Percentiles rank a stretch among this genome's conserved stretches.
Evolutionary conservation across 2,329 filamentous ascomycete species (phyloP).

Genomic region (Venturia nashicola): DNA sequence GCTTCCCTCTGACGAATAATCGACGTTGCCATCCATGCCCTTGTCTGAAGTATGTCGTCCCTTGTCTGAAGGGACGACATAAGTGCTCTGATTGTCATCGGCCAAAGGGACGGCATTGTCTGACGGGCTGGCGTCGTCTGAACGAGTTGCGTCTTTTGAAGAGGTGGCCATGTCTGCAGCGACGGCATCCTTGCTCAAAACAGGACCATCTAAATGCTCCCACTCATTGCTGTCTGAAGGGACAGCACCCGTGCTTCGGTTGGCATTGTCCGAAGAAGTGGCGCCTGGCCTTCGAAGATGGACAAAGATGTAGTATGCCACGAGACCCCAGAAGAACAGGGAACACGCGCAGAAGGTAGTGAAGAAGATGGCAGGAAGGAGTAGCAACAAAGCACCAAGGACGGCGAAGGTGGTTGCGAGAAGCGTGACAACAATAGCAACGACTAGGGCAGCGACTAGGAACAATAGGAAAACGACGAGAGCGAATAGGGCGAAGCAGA

Average conservation of each 20-base stretch:
- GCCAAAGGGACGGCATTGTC: neutral
- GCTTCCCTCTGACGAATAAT: neutral
- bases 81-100: neutral
- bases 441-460: slow-evolving; percentile 44
- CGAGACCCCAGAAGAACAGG: slow-evolving; percentile 56
- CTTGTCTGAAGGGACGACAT: neutral
- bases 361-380: slow-evolving; percentile 57
- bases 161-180: neutral
- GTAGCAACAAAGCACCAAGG: slow-evolving; percentile 51
- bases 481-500: slow-evolving; percentile 56
- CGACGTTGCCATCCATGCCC: neutral
- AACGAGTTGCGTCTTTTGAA: neutral
- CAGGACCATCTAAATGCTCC: neutral
- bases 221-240: neutral
- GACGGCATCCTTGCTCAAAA: neutral
- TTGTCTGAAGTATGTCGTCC: neutral
- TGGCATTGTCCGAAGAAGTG: neutral
- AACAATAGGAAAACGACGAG: slow-evolving; percentile 51
- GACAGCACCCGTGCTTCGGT: neutral
- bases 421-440: slow-evolving; percentile 37
- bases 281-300: neutral
- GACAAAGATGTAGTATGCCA: slow-evolving; percentile 37
- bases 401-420: slow-evolving; percentile 57
- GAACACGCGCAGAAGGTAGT: slow-evolving; percentile 50
- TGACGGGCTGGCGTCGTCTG: neutral